Conservation (phyloP, 1,284 basidiomycete genomes). For the Psilocybe mexicana region DNA sequence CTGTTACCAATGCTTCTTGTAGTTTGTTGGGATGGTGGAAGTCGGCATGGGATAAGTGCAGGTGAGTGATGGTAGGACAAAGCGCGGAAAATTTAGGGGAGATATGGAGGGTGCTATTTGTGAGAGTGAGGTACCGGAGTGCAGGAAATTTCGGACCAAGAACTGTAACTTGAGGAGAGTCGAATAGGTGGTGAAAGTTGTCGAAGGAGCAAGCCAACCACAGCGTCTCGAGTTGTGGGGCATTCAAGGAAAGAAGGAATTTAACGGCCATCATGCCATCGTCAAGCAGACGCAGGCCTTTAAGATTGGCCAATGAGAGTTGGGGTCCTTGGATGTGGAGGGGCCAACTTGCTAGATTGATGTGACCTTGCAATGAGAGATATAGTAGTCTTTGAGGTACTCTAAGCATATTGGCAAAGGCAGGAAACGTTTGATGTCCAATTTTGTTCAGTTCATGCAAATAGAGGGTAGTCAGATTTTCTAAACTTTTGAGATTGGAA, state of each 20-base stretch:
- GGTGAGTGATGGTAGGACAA: conserved; percentile 34
- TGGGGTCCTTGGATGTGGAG: conserved; percentile 12
- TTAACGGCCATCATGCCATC: conserved; percentile 23
- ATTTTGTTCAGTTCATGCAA: conserved; percentile 15
- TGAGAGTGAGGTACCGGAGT: conserved; percentile 36
- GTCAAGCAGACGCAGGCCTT: conserved; percentile 26
- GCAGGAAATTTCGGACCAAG: conserved; percentile 26
- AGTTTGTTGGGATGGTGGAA: conserved; percentile 22
- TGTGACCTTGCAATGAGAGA: conserved; percentile 23
- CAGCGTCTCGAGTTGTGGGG: conserved; percentile 33
- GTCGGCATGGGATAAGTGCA: conserved; percentile 29
- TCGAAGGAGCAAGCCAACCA: conserved; percentile 31
- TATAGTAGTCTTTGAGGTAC: conserved; percentile 21
- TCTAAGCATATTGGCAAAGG: conserved; percentile 22
- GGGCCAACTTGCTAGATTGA: conserved; percentile 19
- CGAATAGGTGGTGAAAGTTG: conserved; percentile 23
- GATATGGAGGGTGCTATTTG: conserved; percentile 24
- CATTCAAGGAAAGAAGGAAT: conserved; percentile 26
- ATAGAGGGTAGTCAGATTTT: conserved; percentile 24
- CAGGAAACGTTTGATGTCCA: conserved; percentile 16
- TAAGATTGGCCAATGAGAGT: conserved; percentile 21
- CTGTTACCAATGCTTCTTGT: conserved; percentile 14
- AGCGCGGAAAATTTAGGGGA: conserved; percentile 22
- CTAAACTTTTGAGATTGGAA: conserved; percentile 15
- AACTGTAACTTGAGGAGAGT: conserved; percentile 20